Evolutionary conservation across 2,329 filamentous ascomycete species (phyloP).

Genomic region (Colletotrichum caudatum): DNA sequence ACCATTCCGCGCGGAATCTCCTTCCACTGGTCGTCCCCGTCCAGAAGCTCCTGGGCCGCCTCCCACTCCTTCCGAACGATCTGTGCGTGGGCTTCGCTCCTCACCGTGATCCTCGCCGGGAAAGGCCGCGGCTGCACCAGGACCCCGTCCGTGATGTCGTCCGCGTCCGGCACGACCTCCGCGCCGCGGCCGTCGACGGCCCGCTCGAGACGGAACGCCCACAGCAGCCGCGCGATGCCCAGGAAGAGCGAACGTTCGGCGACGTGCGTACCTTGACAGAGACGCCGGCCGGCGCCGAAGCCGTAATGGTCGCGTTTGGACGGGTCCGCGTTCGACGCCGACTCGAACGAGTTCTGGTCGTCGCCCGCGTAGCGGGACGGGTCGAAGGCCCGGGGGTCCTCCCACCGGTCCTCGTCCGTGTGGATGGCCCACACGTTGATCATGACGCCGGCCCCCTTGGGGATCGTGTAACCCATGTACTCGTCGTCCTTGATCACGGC

Average conservation of each 20-base stretch:
- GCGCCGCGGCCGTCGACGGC: background rate
- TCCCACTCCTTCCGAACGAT: constrained; percentile 26
- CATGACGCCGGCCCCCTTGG: constrained; percentile 39
- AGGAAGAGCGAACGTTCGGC: constrained; percentile 62
- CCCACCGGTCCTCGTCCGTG: constrained; percentile 57
- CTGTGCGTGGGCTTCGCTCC: constrained; percentile 21
- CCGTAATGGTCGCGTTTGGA: constrained; percentile 51
- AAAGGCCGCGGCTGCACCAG: constrained; percentile 32
- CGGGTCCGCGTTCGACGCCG: constrained; percentile 50
- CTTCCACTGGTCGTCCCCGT: constrained; percentile 23
- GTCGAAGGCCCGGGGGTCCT: constrained; percentile 57
- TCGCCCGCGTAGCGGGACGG: constrained; percentile 54
- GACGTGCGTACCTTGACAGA: constrained; percentile 57
- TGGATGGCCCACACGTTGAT: constrained; percentile 55
- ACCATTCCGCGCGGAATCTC: constrained; percentile 19
- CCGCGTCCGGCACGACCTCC: constrained; percentile 53
- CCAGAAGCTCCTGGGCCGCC: constrained; percentile 13
- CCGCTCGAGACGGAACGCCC: constrained; percentile 61
- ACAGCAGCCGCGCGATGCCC: constrained; percentile 62
- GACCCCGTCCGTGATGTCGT: constrained; percentile 15
- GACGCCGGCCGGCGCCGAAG: constrained; percentile 45
- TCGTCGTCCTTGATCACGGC: constrained; percentile 47
- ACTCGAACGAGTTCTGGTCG: constrained; percentile 32
- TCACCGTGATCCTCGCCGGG: constrained; percentile 27
- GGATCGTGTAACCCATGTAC: constrained; percentile 40